A percentile compares a stretch with the other conserved stretches of the same genome.
Conservation (phyloP, 2,329 filamentous ascomycete species). For the Trichoderma hamatum region DNA sequence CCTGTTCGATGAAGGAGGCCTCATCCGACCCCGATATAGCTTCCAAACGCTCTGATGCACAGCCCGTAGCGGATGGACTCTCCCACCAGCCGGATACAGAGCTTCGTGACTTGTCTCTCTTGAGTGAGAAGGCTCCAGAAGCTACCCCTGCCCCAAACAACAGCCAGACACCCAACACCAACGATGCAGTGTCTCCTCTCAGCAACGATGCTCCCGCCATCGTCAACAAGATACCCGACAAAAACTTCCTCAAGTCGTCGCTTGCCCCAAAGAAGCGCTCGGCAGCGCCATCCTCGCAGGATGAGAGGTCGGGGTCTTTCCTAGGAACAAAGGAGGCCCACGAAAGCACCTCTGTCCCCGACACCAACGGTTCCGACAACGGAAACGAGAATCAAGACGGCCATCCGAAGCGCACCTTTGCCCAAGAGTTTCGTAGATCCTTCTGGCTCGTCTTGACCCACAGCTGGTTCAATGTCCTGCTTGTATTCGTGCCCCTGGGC, state of each 20-base stretch:
- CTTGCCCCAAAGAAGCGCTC: constrained; percentile 28
- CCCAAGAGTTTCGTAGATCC: constrained; percentile 53
- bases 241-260: constrained; percentile 32
- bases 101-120: constrained; percentile 10
- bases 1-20: constrained; percentile 65
- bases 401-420: constrained; percentile 47
- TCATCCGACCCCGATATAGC: constrained; percentile 59
- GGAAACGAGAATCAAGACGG: constrained; percentile 34
- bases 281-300: constrained; percentile 52
- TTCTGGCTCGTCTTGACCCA: constrained; percentile 64
- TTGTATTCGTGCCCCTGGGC: constrained; percentile 78
- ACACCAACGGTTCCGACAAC: constrained; percentile 35
- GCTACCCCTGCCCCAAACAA: constrained; percentile 33
- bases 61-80: constrained; percentile 59
- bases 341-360: constrained; percentile 30
- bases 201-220: constrained; percentile 23
- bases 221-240: constrained; percentile 30
- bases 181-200: constrained; percentile 27
- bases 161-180: constrained; percentile 34
- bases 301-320: constrained; percentile 61
- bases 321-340: constrained; percentile 43
- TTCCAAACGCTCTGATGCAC: constrained; percentile 59
- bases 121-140: constrained; percentile 33
- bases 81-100: constrained; percentile 42
- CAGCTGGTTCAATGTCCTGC: constrained; percentile 76